Evolutionary conservation across 1,284 basidiomycete species (phyloP).

Genomic region (Lignosus rhinocerotis): DNA sequence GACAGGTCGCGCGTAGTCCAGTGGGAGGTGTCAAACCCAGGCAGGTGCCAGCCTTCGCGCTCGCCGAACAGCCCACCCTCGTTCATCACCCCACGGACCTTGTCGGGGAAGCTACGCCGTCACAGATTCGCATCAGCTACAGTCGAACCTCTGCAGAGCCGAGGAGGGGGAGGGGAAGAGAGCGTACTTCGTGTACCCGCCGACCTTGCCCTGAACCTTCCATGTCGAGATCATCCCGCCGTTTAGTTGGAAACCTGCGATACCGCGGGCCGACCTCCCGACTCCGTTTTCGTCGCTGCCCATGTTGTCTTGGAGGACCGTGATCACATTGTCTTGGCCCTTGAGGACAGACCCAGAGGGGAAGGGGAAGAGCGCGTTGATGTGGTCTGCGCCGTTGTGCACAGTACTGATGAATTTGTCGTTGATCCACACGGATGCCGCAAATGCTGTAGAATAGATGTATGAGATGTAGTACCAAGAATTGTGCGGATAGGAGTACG

Average conservation of each 20-base stretch:
- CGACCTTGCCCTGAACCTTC: slow-evolving; percentile 82
- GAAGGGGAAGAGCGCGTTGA: slow-evolving; percentile 66
- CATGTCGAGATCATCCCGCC: slow-evolving; percentile 63
- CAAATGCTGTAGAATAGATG: slow-evolving; percentile 51
- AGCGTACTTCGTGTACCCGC: slow-evolving; percentile 67
- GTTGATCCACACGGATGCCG: slow-evolving; percentile 80
- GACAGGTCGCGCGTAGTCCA: slow-evolving; percentile 59
- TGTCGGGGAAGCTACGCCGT: slow-evolving; percentile 60
- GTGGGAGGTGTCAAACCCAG: slow-evolving; percentile 56
- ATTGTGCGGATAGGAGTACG: slow-evolving; percentile 9
- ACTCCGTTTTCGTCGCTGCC: slow-evolving; percentile 62
- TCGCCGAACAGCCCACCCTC: slow-evolving; percentile 83
- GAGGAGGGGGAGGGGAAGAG: not conserved
- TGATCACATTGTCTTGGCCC: slow-evolving; percentile 70
- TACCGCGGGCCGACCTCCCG: slow-evolving; percentile 72
- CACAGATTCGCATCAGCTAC: no score
- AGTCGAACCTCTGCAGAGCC: not conserved
- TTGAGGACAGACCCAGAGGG: slow-evolving; percentile 50
- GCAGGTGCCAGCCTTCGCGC: slow-evolving; percentile 80
- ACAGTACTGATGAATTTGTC: slow-evolving; percentile 70
- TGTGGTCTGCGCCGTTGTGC: slow-evolving; percentile 63
- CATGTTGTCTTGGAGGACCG: slow-evolving; percentile 81
- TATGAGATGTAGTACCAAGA: not conserved
- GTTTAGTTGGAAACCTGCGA: slow-evolving; percentile 70
- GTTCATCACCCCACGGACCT: slow-evolving; percentile 70